Conservation (phyloP, 2,329 filamentous ascomycete species). For the Trichoderma brevicompactum region DNA sequence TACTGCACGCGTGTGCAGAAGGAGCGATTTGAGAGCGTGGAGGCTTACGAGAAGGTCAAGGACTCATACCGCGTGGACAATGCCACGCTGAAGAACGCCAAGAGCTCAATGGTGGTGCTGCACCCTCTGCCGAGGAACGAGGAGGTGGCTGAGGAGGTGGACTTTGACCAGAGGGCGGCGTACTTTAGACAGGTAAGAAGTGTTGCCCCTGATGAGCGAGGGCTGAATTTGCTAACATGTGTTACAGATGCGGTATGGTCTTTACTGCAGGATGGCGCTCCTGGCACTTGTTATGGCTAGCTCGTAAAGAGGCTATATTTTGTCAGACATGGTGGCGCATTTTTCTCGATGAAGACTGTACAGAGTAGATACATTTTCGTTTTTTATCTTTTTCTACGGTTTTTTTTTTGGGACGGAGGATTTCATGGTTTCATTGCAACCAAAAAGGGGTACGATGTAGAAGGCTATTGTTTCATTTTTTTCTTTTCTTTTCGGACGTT, state of each 20-base stretch:
- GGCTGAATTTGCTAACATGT: slow-evolving; percentile 46
- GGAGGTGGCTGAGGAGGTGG: slow-evolving; percentile 93
- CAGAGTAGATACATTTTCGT: slow-evolving; percentile 20
- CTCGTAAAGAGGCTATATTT: slow-evolving; percentile 34
- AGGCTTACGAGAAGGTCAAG: slow-evolving; percentile 86
- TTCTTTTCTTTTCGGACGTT: slow-evolving; percentile 20
- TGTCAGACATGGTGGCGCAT: slow-evolving; percentile 15
- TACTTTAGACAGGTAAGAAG: slow-evolving; percentile 97
- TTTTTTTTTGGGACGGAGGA: background rate
- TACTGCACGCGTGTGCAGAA: slow-evolving; percentile 98
- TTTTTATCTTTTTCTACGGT: slow-evolving; percentile 19
- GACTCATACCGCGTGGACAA: slow-evolving; percentile 90
- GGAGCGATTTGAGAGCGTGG: slow-evolving; percentile 84
- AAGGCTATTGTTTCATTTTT: slow-evolving; percentile 9
- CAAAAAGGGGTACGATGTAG: slow-evolving; percentile 21
- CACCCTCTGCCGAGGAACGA: slow-evolving; percentile 93
- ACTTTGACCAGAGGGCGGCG: slow-evolving; percentile 93
- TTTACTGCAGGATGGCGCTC: slow-evolving; percentile 97
- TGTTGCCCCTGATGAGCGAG: background rate
- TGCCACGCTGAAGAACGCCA: slow-evolving; percentile 84
- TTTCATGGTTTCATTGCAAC: background rate
- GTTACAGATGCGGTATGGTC: slow-evolving; percentile 88
- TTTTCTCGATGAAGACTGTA: slow-evolving; percentile 20
- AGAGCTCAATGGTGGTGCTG: slow-evolving; percentile 91
- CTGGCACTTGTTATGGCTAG: slow-evolving; percentile 83